A percentile compares a stretch with the other conserved stretches of the same genome.
These are phyloP conservation scores for Carex pumila DNA, from an alignment of 176 grass and related monocot species.

Conservation along the genomic window DNA sequence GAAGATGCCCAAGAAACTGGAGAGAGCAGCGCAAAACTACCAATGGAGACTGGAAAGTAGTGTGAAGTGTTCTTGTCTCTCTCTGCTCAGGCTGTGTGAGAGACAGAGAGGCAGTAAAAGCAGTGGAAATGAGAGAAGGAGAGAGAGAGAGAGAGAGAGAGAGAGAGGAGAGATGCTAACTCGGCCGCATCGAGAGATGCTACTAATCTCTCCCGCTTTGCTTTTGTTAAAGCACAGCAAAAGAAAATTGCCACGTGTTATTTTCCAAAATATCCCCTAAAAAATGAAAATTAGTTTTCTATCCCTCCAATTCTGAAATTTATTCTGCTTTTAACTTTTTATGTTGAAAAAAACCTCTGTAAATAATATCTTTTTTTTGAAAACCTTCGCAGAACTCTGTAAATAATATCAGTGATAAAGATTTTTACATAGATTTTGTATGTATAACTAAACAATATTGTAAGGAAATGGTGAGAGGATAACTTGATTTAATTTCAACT, in stretches of 20 bases:
- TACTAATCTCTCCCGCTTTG: conserved; percentile 29
- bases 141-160: conserved; percentile 16
- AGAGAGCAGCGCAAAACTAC: conserved; percentile 7
- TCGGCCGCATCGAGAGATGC: conserved; percentile 20
- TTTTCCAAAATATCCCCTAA: neutral
- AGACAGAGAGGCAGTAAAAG: neutral
- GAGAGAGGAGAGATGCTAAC: neutral
- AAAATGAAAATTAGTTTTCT: neutral
- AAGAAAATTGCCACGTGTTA: neutral
- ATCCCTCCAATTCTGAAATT: neutral
- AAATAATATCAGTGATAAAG: neutral
- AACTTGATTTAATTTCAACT: neutral
- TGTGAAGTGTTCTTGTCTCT: neutral
- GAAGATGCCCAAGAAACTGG: conserved; percentile 15
- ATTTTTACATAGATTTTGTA: neutral
- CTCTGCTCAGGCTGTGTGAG: neutral
- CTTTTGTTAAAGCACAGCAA: conserved; percentile 1
- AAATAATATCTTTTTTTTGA: no score
- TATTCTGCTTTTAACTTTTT: no score
- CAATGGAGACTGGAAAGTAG: conserved; percentile 3
- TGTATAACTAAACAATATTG: neutral
- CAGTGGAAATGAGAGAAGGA: neutral
- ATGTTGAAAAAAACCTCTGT: neutral
- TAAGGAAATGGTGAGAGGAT: neutral
- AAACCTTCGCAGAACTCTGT: no score